Conservation (phyloP, 768 basidiomycete genomes). For the Mycena galopus region DNA sequence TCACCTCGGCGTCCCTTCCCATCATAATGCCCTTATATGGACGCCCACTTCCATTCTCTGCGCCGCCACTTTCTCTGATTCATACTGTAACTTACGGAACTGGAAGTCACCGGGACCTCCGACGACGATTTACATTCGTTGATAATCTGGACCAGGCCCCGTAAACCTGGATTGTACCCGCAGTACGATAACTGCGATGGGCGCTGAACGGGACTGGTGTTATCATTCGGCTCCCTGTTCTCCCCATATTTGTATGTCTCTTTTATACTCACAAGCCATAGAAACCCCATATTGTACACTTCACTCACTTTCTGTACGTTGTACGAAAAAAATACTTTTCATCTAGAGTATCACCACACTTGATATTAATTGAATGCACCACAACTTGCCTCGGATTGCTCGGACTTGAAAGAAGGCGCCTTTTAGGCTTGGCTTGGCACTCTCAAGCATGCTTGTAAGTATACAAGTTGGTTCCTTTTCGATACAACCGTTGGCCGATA, state of each 20-base stretch:
- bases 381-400: background rate
- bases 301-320: constrained; percentile 12
- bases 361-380: constrained; percentile 10
- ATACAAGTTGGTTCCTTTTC: constrained; percentile 35
- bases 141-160: constrained; percentile 16
- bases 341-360: constrained; percentile 12
- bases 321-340: constrained; percentile 7
- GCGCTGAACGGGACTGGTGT: background rate
- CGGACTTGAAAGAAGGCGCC: background rate
- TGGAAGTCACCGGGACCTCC: background rate
- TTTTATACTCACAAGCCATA: constrained; percentile 21
- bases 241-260: constrained; percentile 19
- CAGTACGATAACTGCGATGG: background rate
- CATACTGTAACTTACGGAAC: constrained; percentile 22
- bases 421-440: background rate
- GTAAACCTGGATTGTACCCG: background rate
- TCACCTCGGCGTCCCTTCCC: constrained; percentile 6
- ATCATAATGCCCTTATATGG: constrained; percentile 24
- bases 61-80: constrained; percentile 11
- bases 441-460: background rate
- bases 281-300: constrained; percentile 21
- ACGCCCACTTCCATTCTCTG: constrained; percentile 6
- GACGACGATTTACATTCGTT: constrained; percentile 15
- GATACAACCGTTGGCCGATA: constrained; percentile 33
- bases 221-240: constrained; percentile 12